Evolutionary conservation across 1,139 yeast genomes (phyloP), one percentile per base, ranked within the genome.

Genomic region (Hansenula sp.): DNA sequence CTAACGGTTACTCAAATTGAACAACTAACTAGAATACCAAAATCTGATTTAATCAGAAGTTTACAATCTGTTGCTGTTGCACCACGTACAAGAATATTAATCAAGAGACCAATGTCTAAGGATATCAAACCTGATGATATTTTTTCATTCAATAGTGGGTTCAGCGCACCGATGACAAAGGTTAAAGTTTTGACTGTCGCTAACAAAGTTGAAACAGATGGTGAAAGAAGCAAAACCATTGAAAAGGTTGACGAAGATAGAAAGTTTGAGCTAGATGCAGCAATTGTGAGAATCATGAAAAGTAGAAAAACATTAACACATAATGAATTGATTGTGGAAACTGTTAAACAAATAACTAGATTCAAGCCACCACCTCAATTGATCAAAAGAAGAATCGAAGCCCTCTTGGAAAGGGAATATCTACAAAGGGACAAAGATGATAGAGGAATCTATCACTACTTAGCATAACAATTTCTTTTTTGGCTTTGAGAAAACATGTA

Each of bases 201-300:
- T 0, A 52, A 49, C 33, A 60, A 57, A 34, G 47, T 54, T 13
- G 61, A 58, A 36, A 62, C 48, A 63, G 70, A 59, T 36, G 71
- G 71, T 43, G 80, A 79, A 19, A 63, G 81, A 41, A 68, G 41
- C 2, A 44, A 54, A 36, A 59, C 61, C 0, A 30, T 59, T 21
- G 50, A 51, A 28, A 54, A 53, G 33, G 46, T 67, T 68, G 53
- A 76, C 61, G 58, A 70, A 61, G 69, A 77, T 8, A 67, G 87
- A 42, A 65, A 79, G 51, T 72, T 75, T 45, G 89, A 84, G 56
- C 73, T 87, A 3, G 94, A 88, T 57, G 97, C 98, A 0, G 95
- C 96, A 0, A 78, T 91, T 45, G 96, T 91, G 2, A 74, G 98
- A 44, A 79, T 85, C 11, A 84, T 93, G 93, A 93, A 93, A 61